Evolutionary conservation across 257 asterid species (phyloP).

Genomic region (Solanum piurae): DNA sequence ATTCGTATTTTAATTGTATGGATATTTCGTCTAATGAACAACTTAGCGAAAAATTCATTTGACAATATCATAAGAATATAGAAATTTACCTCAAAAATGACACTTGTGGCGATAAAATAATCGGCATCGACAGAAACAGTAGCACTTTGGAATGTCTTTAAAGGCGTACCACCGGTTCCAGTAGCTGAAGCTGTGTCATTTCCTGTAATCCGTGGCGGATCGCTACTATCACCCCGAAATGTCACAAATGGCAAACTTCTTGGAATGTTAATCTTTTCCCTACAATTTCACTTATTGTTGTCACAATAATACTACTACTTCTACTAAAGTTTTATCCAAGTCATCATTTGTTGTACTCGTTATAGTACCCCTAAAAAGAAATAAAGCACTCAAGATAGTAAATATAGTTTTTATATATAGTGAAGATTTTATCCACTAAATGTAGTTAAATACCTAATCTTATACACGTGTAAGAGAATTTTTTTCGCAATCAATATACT

Average conservation of each 20-base stretch:
- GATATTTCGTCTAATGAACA: neutral
- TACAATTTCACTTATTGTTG: neutral
- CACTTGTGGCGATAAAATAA: conserved; percentile 35
- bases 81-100: conserved; percentile 36
- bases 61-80: neutral
- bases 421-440: neutral
- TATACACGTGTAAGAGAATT: neutral
- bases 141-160: conserved; percentile 40
- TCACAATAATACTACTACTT: neutral
- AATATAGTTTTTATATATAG: neutral
- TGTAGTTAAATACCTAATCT: neutral
- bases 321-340: neutral
- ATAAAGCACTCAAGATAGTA: neutral
- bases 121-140: conserved; percentile 42
- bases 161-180: conserved; percentile 28
- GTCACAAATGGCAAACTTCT: conserved; percentile 32
- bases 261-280: conserved; percentile 48
- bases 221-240: conserved; percentile 24
- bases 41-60: neutral
- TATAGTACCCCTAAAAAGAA: neutral
- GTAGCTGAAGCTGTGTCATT: conserved; percentile 35
- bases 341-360: neutral
- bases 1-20: neutral
- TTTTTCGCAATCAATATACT: neutral
- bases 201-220: conserved; percentile 39